A percentile compares a stretch with the other conserved stretches of the same genome.
These are phyloP conservation scores for Ruellia speciosa DNA, from an alignment of 305 asterid species.

Conservation along the genomic window DNA sequence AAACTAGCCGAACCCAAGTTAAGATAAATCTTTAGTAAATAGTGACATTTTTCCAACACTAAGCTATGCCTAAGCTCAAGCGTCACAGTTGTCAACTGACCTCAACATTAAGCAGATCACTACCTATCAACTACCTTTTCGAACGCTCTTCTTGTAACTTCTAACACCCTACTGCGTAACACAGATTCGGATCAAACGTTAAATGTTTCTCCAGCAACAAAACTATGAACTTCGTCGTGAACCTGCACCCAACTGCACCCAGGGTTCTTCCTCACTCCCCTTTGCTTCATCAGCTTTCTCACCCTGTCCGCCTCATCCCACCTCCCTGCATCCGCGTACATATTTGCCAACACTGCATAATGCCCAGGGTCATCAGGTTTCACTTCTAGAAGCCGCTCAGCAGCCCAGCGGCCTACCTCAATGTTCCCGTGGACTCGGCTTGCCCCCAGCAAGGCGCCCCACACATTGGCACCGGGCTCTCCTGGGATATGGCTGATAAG, in stretches of 20 bases:
- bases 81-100: too few relatives aligned
- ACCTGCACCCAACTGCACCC: constrained; percentile 80
- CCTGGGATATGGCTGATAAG: constrained; percentile 36
- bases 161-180: too few relatives aligned
- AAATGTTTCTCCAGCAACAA: constrained; percentile 46
- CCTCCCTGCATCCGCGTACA: constrained; percentile 74
- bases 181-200: constrained; percentile 31
- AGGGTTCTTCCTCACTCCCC: constrained; percentile 67
- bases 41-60: too few relatives aligned
- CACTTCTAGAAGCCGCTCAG: constrained; percentile 53
- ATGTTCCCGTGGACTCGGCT: constrained; percentile 56
- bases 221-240: constrained; percentile 36
- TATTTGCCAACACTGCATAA: constrained; percentile 54
- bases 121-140: too few relatives aligned
- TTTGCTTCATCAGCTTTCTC: constrained; percentile 53
- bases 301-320: constrained; percentile 74
- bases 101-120: too few relatives aligned
- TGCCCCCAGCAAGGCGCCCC: constrained; percentile 87
- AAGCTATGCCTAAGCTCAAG: too few relatives aligned
- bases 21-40: too few relatives aligned
- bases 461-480: constrained; percentile 44
- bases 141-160: too few relatives aligned
- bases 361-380: constrained; percentile 65
- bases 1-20: too few relatives aligned
- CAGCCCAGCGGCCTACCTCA: constrained; percentile 73